Evolutionary conservation across 495 filamentous ascomycete species (phyloP).

Genomic region (Penicillium canescens): DNA sequence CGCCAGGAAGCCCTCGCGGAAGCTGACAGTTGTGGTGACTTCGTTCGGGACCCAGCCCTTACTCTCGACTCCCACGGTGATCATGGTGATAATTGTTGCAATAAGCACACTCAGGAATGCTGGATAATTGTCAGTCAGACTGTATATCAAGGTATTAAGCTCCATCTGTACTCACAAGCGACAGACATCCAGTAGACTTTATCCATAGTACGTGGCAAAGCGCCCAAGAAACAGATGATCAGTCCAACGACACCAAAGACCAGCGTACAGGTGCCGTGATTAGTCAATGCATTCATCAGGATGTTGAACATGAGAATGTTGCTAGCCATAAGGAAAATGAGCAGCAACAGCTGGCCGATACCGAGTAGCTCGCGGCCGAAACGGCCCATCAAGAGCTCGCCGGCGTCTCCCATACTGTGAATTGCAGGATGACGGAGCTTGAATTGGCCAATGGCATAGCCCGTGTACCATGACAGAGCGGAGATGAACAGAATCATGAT

Average conservation of each 20-base stretch:
- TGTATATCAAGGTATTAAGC: background rate
- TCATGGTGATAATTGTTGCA: constrained; percentile 71
- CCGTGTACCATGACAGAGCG: constrained; percentile 58
- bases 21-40: constrained; percentile 18
- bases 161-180: constrained; percentile 35
- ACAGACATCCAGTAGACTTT: constrained; percentile 61
- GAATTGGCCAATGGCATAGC: constrained; percentile 39
- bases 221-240: constrained; percentile 60
- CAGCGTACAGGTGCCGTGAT: constrained; percentile 65
- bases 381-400: constrained; percentile 62
- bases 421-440: constrained; percentile 48
- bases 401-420: constrained; percentile 70
- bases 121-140: constrained; percentile 5
- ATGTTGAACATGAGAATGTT: constrained; percentile 69
- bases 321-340: constrained; percentile 73
- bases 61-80: constrained; percentile 54
- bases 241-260: constrained; percentile 66
- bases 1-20: constrained; percentile 30
- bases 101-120: constrained; percentile 63
- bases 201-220: constrained; percentile 65
- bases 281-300: constrained; percentile 63
- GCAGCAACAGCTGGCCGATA: constrained; percentile 60
- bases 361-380: constrained; percentile 64
- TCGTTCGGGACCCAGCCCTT: constrained; percentile 20
- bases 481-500: constrained; percentile 62